A percentile compares a stretch with the other conserved stretches of the same genome.
These are phyloP conservation scores for Diversispora eburnea DNA, from an alignment of 192 early-diverging fungal species.

Conservation along the genomic window DNA sequence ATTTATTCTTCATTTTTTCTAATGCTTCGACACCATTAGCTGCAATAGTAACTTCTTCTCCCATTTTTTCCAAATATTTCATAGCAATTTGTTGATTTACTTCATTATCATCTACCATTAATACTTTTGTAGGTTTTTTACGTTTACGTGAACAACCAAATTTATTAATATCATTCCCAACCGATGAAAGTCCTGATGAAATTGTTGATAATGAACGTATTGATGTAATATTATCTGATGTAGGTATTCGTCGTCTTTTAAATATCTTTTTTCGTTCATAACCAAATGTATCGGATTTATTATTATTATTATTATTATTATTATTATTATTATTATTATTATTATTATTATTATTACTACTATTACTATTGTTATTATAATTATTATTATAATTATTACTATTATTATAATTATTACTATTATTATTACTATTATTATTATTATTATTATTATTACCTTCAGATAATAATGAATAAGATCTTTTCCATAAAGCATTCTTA, in stretches of 20 bases:
- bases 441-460: not conserved
- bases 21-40: slow-evolving; percentile 8
- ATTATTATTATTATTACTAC: no score
- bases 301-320: no score
- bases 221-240: no score
- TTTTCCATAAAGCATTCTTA: not conserved
- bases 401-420: not conserved
- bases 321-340: no score
- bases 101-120: slow-evolving; percentile 9
- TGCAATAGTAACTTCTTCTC: not conserved
- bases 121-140: not conserved
- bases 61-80: slow-evolving; percentile 3
- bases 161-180: not conserved
- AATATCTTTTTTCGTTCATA: no score
- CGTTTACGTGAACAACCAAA: not conserved
- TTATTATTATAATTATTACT: no score
- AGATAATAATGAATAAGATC: not conserved
- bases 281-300: no score
- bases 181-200: not conserved
- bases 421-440: not conserved
- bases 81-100: not conserved
- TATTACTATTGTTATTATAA: no score
- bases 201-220: not conserved
- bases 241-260: no score
- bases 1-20: not conserved